Base-by-base conservation (phyloP, 1,284 basidiomycete genomes). In the Irpex rosettiformis region DNA sequence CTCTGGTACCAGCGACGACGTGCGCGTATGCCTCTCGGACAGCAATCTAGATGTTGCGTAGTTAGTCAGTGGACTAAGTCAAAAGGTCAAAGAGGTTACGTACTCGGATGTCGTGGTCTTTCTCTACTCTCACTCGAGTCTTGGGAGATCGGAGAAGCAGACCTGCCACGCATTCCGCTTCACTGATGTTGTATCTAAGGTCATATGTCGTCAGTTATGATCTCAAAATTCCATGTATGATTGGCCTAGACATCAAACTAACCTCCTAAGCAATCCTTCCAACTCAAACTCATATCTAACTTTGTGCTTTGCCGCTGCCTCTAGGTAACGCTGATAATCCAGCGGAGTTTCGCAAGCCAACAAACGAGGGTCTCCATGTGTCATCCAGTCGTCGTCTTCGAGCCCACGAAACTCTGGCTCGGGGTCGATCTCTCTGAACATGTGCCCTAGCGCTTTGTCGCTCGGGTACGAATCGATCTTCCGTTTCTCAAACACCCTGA, bases 81-180 rank as follows among this genome's bases (percentile, higher is more conserved):
- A 5, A 47, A 13, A 1, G 18, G 18, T 42, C 7, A 22, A 24
- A 28, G 18, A 28, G 13, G 2, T 21, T 25, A 27, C 60, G 16
- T 42, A 59, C 58, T 22, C 60, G 49, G 2, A 59, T 21, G 11
- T 61, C 60, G 27, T 54, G 29, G 29, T 59, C 57, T 30, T 55
- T 62, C 42, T 57, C 55, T 3, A 58, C 52, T 30, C 52, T 59
- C 10, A 62, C n/a, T 33, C 61, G n/a, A 2, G 58, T 59, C 25
- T 57, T 48, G 10, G 57, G 61, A 8, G 61, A 62, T 16, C 61
- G 42, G 2, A 59, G 52, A 28, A 62, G 37, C 5, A 62, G 27
- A 7, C 58, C 61, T 10, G 55, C 58, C 21, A 58, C 61, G 30
- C 58, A 62, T 43, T 62, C 61, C 3, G 37, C 52, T 43, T 59